Evolutionary conservation across 129 eudicot species (phyloP), one percentile per base, ranked within the genome.

Genomic region (Flaveria trinervia): DNA sequence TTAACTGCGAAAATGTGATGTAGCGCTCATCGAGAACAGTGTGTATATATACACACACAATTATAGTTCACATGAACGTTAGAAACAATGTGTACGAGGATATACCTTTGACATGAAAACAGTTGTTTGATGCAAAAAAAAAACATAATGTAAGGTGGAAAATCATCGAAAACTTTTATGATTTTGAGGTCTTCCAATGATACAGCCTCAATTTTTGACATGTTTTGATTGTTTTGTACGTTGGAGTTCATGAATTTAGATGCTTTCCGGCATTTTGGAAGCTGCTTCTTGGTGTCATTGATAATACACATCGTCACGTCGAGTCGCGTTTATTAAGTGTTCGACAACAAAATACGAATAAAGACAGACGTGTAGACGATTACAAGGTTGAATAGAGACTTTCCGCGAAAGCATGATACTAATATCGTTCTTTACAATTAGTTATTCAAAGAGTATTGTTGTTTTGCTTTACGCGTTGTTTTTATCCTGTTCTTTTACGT

Each of bases 1-100:
- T 49, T 66, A 33, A 17, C 12, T 9, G 12, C 17, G 28, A 57
- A 11, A 50, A 14, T 54, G 39, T 45, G 36, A 11, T 3, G 22
- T 9, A 33, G 36, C 26, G 49, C 50, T 52, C 4, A 64, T 17
- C 36, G 51, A 0, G 8, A 9, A 41, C 28, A 11, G 54, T 30
- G 17, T n/a, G 18, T 72, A 18, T 18, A 11, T 23, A n/a, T 48
- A 1, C 15, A 23, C 10, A 2, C 33, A 36, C 2, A 46, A 36
- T 8, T 36, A 71, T 15, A 60, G 22, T 52, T 14, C 33, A 23
- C 13, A 51, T 43, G 25, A 18, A 66, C 75, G 80, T 56, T 74
- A 46, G 64, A 74, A 74, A 55, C 80, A 80, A 80, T 33, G 45
- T 18, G 56, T 74, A 10, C 68, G 23, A 30, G 84, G 61, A 80